Evolutionary conservation across 2,329 filamentous ascomycete species (phyloP).

Genomic region (Penicillium janthinellum): DNA sequence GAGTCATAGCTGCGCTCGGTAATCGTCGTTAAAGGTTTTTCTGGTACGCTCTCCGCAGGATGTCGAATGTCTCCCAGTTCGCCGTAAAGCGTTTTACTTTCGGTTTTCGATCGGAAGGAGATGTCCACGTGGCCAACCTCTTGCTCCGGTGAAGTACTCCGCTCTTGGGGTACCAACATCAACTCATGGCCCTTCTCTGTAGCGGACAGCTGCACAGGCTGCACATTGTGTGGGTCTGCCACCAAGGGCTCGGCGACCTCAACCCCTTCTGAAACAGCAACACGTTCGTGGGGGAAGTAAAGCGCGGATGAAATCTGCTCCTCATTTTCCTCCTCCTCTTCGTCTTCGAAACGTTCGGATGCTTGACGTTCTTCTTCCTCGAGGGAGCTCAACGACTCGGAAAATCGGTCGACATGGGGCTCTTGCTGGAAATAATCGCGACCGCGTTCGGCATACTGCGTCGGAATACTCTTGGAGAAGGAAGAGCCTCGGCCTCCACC

Average conservation of each 20-base stretch:
- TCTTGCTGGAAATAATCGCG: conserved; percentile 34
- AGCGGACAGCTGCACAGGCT: conserved; percentile 30
- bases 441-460: conserved; percentile 38
- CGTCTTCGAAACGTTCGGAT: conserved; percentile 50
- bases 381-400: conserved; percentile 27
- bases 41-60: conserved; percentile 41
- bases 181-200: conserved; percentile 30
- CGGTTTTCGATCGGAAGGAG: conserved; percentile 61
- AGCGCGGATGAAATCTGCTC: conserved; percentile 67
- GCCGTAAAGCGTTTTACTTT: conserved; percentile 63
- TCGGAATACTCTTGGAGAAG: conserved; percentile 46
- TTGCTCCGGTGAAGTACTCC: conserved; percentile 28
- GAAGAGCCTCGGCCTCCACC: conserved; percentile 49
- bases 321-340: conserved; percentile 63
- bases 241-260: conserved; percentile 27
- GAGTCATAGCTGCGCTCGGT: conserved; percentile 43
- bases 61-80: conserved; percentile 51
- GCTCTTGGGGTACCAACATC: conserved; percentile 33
- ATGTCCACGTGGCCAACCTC: conserved; percentile 61
- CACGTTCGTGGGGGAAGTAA: conserved; percentile 64
- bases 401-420: conserved; percentile 19
- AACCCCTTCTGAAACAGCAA: conserved; percentile 35
- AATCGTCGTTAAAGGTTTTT: conserved; percentile 39
- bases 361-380: conserved; percentile 26
- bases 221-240: conserved; percentile 23